Evolutionary conservation across 352 stramenopile species (phyloP).

Genomic region (Thraustochytrium striatum): DNA sequence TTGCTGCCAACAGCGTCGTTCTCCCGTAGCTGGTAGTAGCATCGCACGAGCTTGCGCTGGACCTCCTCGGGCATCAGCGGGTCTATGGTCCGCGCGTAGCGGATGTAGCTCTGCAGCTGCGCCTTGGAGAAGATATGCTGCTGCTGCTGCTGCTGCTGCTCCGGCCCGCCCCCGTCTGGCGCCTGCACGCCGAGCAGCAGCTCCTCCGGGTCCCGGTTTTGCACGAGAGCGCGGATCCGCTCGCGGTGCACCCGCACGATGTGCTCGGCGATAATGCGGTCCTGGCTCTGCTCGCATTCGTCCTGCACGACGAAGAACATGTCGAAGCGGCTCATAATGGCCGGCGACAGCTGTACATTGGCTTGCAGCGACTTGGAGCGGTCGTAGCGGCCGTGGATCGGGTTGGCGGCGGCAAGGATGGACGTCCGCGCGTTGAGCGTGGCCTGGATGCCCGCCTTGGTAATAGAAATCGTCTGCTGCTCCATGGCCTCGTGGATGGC

Average conservation of each 20-base stretch:
- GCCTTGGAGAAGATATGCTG: slow-evolving; percentile 66
- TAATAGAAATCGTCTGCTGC: slow-evolving; percentile 88
- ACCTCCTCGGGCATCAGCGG: slow-evolving; percentile 66
- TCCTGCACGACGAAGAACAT: slow-evolving; percentile 98
- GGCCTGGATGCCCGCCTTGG: slow-evolving; percentile 84
- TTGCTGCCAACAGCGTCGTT: slow-evolving; percentile 84
- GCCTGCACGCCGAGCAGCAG: slow-evolving; percentile 47
- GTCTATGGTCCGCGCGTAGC: slow-evolving; percentile 72
- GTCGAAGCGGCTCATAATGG: slow-evolving; percentile 98
- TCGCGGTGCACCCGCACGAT: slow-evolving; percentile 92
- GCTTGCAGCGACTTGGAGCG: slow-evolving; percentile 78
- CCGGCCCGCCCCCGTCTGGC: slow-evolving; percentile 26
- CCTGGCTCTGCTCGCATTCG: slow-evolving; percentile 88
- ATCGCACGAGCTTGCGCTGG: slow-evolving; percentile 89
- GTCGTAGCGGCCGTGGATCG: slow-evolving; percentile 88
- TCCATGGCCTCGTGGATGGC: slow-evolving; percentile 92
- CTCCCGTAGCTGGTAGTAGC: slow-evolving; percentile 93
- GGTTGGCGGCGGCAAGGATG: slow-evolving; percentile 99
- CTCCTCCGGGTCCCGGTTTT: slow-evolving; percentile 28
- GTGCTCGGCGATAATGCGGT: slow-evolving; percentile 91
- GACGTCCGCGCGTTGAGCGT: slow-evolving; percentile 94
- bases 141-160: slow-evolving; percentile 51
- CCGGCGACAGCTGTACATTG: slow-evolving; percentile 80
- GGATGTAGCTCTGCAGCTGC: slow-evolving; percentile 91
- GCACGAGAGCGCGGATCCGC: slow-evolving; percentile 51